Percentiles rank a stretch among this genome's conserved stretches.
phyloP scores from a whole-genome alignment of 176 grass and related monocot species.

The Triticum aestivum region IWGSC_CS_RefSeq_v2.1 NC_057811.1:383713151-383713650 shows the following conservation, averaged over 20 bases:
- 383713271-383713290: neutral
- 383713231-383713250: conserved; percentile 17
- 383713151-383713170: too few species aligned
- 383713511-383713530: conserved; percentile 15
- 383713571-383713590: neutral
- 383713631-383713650: neutral
- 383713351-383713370: neutral
- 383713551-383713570: neutral
- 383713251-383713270: neutral
- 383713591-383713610: neutral
- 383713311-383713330: conserved; percentile 19
- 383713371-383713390: neutral
- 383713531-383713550: neutral
- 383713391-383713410: neutral
- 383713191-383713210: conserved; percentile 9
- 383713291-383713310: neutral
- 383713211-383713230: neutral
- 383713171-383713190: neutral
- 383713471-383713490: neutral
- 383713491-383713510: conserved; percentile 1
- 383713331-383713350: neutral
- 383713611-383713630: neutral
- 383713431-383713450: neutral
- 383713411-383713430: neutral
- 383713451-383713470: neutral